Percentiles rank a stretch among this genome's conserved stretches.
Evolutionary conservation across 495 filamentous ascomycete species (phyloP).

Genomic region (Cairneyella variabilis): DNA sequence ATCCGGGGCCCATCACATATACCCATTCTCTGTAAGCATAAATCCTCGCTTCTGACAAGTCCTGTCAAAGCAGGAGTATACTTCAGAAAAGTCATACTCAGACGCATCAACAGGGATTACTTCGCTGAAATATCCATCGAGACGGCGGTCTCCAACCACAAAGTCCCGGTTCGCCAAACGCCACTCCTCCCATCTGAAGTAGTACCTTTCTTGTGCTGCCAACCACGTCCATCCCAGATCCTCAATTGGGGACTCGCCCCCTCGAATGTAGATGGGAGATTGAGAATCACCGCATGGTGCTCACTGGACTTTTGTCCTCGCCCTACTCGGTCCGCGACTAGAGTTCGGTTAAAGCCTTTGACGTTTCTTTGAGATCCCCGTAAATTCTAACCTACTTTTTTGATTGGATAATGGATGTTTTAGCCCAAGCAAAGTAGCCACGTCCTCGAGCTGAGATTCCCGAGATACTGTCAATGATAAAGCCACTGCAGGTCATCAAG

Average conservation of each 20-base stretch:
- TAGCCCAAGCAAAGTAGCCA: conserved; percentile 19
- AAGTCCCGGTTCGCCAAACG: conserved; percentile 7
- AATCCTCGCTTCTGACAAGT: conserved; percentile 15
- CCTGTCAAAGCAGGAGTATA: conserved; percentile 8
- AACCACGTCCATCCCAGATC: conserved; percentile 5
- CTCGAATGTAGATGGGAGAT: conserved; percentile 14
- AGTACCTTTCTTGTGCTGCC: not conserved
- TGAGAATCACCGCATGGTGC: conserved; percentile 8
- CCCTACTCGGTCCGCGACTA: conserved; percentile 11
- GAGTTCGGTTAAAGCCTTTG: conserved; percentile 14
- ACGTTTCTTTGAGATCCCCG: not conserved
- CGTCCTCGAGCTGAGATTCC: conserved; percentile 16
- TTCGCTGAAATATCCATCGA: conserved; percentile 1
- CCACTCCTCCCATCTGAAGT: conserved; percentile 12
- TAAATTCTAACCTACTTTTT: conserved; percentile 9
- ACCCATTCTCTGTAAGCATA: conserved; percentile 20
- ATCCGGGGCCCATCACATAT: conserved; percentile 22
- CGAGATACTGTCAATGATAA: conserved; percentile 16
- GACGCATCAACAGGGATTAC: conserved; percentile 3
- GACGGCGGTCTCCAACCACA: not conserved
- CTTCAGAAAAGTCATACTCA: conserved; percentile 11
- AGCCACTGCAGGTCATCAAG: conserved; percentile 15
- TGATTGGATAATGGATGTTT: conserved; percentile 5
- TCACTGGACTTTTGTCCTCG: conserved; percentile 7
- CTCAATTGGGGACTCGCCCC: not conserved